phyloP scores from a whole-genome alignment of 148 eudicot species.

The Camellia japonica region DNA sequence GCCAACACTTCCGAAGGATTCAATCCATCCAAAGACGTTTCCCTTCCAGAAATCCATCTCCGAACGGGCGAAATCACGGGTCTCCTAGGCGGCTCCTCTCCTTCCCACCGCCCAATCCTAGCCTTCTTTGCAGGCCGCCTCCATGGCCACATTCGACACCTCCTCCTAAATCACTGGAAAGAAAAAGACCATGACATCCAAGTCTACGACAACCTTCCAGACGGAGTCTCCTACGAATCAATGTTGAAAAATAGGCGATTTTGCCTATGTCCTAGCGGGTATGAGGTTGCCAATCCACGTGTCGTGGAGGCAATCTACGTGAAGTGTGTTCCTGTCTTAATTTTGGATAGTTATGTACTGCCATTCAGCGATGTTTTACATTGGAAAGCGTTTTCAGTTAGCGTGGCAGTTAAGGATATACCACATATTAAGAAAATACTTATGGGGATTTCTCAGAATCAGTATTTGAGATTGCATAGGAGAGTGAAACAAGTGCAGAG shows the following conservation, averaged over 20 bases:
- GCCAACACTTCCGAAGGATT: conserved; percentile 78
- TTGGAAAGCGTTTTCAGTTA: conserved; percentile 48
- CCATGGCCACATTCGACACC: conserved; percentile 56
- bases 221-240: conserved; percentile 22
- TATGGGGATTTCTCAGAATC: conserved; percentile 35
- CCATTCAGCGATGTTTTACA: conserved; percentile 61
- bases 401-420: conserved; percentile 41
- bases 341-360: conserved; percentile 39
- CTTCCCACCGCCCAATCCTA: conserved; percentile 33
- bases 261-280: conserved; percentile 70
- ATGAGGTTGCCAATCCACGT: conserved; percentile 69
- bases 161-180: conserved; percentile 47
- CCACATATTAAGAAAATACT: conserved; percentile 41
- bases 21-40: conserved; percentile 52
- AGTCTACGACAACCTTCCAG: conserved; percentile 40
- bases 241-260: conserved; percentile 41
- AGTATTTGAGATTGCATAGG: conserved; percentile 43
- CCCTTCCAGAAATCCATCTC: conserved; percentile 63
- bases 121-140: conserved; percentile 62
- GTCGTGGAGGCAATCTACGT: conserved; percentile 59
- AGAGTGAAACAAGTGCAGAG: conserved; percentile 51
- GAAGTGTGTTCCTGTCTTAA: conserved; percentile 57
- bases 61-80: conserved; percentile 36
- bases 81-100: conserved; percentile 38
- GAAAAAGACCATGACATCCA: conserved; percentile 40